A percentile compares a stretch with the other conserved stretches of the same genome.
Conservation (phyloP, 352 stramenopile species). For the Phytophthora vignae region DNA sequence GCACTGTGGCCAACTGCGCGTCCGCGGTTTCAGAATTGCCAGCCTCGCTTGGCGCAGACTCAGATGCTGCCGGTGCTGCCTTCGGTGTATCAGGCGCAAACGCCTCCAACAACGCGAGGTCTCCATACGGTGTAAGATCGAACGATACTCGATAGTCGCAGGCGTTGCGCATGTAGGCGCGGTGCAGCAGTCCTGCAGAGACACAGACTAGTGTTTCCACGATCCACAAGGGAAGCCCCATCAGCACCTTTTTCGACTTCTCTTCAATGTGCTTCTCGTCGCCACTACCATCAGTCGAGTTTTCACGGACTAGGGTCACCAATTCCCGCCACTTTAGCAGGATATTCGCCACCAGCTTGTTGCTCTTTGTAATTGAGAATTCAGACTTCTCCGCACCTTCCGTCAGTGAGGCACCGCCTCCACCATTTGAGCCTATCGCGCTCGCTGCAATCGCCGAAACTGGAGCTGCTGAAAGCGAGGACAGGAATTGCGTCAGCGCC, state of each 20-base stretch:
- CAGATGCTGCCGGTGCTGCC: conserved; percentile 12
- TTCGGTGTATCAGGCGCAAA: conserved; percentile 61
- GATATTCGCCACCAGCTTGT: conserved; percentile 57
- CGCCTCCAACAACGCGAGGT: conserved; percentile 76
- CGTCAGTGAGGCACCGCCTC: conserved; percentile 12
- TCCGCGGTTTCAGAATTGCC: conserved; percentile 19
- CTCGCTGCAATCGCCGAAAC: conserved; percentile 16
- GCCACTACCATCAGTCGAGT: neutral
- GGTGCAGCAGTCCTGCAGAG: conserved; percentile 68
- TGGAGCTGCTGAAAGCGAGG: conserved; percentile 41
- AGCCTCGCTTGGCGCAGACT: conserved; percentile 19
- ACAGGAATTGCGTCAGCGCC: conserved; percentile 55
- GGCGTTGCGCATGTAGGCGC: conserved; percentile 74
- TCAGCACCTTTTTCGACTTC: conserved; percentile 41
- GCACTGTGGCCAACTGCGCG: conserved; percentile 45
- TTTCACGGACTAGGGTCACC: conserved; percentile 14
- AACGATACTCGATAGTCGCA: conserved; percentile 86
- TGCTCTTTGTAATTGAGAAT: conserved; percentile 53
- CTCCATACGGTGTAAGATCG: conserved; percentile 82
- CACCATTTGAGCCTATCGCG: conserved; percentile 7
- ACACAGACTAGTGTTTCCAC: conserved; percentile 77
- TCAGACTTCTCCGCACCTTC: conserved; percentile 26
- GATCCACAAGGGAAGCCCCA: conserved; percentile 70
- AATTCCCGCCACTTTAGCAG: conserved; percentile 54
- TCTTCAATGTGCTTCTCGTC: conserved; percentile 28